phyloP scores from a whole-genome alignment of 176 grass and related monocot genomes.

The Panicum miliaceum region DNA sequence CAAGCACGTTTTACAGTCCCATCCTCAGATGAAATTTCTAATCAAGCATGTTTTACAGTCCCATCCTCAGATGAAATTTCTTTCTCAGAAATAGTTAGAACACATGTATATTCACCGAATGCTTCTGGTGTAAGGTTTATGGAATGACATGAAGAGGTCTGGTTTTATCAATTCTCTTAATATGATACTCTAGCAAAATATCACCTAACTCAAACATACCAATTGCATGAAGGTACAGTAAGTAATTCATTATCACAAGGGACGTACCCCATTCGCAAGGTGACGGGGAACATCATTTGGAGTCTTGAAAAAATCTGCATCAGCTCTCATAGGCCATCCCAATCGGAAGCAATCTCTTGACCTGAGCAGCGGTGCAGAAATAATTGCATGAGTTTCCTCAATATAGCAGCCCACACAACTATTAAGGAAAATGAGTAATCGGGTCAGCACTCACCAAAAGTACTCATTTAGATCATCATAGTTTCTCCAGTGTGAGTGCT shows the following conservation, averaged over 20 bases:
- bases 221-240: not conserved
- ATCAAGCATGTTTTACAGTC: not conserved
- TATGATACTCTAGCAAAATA: not conserved
- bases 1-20: not conserved
- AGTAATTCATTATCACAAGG: slow-evolving; percentile 11
- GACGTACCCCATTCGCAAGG: slow-evolving; percentile 56
- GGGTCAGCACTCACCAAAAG: slow-evolving; percentile 70
- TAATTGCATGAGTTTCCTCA: slow-evolving; percentile 34
- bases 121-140: not conserved
- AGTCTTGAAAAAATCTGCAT: slow-evolving; percentile 91
- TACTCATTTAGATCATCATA: slow-evolving; percentile 98
- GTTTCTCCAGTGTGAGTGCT: slow-evolving; percentile 96
- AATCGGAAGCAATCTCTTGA: slow-evolving; percentile 88
- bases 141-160: not conserved
- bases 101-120: not conserved
- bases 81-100: slow-evolving; percentile 24
- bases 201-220: not conserved
- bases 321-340: slow-evolving; percentile 92
- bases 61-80: not conserved
- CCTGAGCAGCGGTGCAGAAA: slow-evolving; percentile 53
- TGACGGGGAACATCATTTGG: slow-evolving; percentile 10
- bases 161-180: not conserved
- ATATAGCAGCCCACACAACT: slow-evolving; percentile 1
- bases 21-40: too few relatives aligned
- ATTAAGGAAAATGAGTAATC: slow-evolving; percentile 21